phyloP scores from a whole-genome alignment of 2,329 filamentous ascomycete genomes.

The Hymenoscyphus salicellus region DNA sequence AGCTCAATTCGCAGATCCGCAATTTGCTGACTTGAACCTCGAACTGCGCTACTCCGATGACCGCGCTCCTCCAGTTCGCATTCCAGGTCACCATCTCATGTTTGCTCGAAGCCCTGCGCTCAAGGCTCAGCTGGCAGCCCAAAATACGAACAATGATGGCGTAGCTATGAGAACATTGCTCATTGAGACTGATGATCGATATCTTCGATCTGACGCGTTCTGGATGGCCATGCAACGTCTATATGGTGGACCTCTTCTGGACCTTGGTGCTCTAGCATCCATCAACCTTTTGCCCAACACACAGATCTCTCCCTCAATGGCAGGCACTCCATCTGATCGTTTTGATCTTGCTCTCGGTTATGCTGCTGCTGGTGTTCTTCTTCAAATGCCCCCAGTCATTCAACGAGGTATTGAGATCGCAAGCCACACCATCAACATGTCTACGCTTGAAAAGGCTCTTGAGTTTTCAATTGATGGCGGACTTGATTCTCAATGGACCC shows the following conservation, averaged over 20 bases:
- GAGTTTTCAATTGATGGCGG: conserved; percentile 55
- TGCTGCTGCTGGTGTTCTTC: conserved; percentile 58
- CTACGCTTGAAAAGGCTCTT: conserved; percentile 58
- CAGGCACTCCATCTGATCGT: conserved; percentile 42
- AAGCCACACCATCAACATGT: conserved; percentile 57
- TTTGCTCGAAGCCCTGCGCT: conserved; percentile 51
- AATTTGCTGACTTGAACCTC: conserved; percentile 46
- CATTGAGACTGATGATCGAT: conserved; percentile 51
- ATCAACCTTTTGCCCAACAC: conserved; percentile 15
- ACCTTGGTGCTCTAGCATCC: conserved; percentile 25
- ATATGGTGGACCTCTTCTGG: conserved; percentile 53
- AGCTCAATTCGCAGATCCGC: conserved; percentile 40
- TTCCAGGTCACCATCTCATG: conserved; percentile 55
- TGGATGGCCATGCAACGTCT: conserved; percentile 56
- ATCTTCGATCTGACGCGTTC: conserved; percentile 55
- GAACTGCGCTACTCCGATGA: conserved; percentile 46
- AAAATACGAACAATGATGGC: conserved; percentile 33
- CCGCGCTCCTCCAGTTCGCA: conserved; percentile 41
- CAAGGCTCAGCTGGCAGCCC: conserved; percentile 35
- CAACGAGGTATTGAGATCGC: conserved; percentile 59
- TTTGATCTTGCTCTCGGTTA: conserved; percentile 61
- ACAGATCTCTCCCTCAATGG: conserved; percentile 36
- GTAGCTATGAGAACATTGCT: conserved; percentile 40
- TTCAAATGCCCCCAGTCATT: conserved; percentile 54
- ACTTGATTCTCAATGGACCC: conserved; percentile 38